phyloP scores from a whole-genome alignment of 2,329 filamentous ascomycete species.

The Colletotrichum endophyticum region DNA sequence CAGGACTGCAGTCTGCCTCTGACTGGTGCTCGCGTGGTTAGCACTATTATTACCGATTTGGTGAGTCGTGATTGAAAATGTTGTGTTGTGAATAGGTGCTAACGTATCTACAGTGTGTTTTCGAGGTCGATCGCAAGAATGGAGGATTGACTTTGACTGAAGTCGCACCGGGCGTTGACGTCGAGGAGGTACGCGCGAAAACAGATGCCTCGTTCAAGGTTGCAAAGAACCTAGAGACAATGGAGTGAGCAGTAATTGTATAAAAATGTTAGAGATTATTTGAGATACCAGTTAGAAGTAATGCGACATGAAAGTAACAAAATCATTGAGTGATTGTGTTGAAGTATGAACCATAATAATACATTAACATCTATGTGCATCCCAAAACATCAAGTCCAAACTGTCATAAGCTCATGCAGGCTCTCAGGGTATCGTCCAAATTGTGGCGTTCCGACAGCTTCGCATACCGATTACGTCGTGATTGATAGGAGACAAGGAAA shows the following conservation, averaged over 20 bases:
- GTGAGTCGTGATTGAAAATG: slow-evolving; percentile 46
- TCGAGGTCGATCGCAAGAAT: slow-evolving; percentile 67
- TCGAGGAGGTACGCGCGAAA: slow-evolving; percentile 73
- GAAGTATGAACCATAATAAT: neutral
- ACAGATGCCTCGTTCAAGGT: slow-evolving; percentile 73
- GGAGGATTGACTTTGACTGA: slow-evolving; percentile 72
- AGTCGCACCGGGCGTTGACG: slow-evolving; percentile 69
- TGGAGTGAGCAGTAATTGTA: slow-evolving; percentile 35
- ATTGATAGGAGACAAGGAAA: neutral
- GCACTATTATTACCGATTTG: slow-evolving; percentile 76
- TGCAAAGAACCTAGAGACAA: slow-evolving; percentile 58
- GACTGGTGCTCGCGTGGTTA: slow-evolving; percentile 70
- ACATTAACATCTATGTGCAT: slow-evolving; percentile 7
- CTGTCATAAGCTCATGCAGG: neutral
- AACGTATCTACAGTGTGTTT: slow-evolving; percentile 60
- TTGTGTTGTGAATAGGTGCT: neutral
- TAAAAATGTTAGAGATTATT: neutral
- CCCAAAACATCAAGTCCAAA: neutral
- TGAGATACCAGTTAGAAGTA: slow-evolving; percentile 1
- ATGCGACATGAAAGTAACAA: neutral
- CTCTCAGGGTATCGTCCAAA: slow-evolving; percentile 1
- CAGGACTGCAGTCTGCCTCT: slow-evolving; percentile 67
- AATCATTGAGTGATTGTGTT: neutral
- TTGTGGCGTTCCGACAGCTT: neutral
- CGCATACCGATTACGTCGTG: neutral